phyloP scores from a whole-genome alignment of 495 filamentous ascomycete genomes.

The Penicilliopsis zonata region DNA sequence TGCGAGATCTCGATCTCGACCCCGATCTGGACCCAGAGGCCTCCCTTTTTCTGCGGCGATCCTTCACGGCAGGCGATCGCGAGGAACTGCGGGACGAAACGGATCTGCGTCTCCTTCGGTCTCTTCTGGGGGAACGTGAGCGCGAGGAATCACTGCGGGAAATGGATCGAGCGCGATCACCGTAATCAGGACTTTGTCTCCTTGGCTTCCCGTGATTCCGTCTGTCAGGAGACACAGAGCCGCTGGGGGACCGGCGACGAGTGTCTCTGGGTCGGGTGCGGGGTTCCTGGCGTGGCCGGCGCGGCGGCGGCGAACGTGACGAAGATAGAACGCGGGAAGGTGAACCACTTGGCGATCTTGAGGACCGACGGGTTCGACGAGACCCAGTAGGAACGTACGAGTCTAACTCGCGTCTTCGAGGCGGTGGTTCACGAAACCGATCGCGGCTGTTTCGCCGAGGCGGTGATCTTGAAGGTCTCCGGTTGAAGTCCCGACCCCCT shows the following conservation, averaged over 20 bases:
- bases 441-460: slow-evolving; percentile 42
- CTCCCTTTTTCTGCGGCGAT: slow-evolving; percentile 18
- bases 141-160: slow-evolving; percentile 39
- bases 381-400: slow-evolving; percentile 41
- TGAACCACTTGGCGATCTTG: slow-evolving; percentile 22
- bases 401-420: slow-evolving; percentile 42
- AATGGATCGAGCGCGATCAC: slow-evolving; percentile 41
- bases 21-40: slow-evolving; percentile 23
- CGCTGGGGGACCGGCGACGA: slow-evolving; percentile 23
- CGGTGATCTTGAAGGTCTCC: slow-evolving; percentile 46
- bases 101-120: slow-evolving; percentile 29
- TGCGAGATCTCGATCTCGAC: slow-evolving; percentile 25
- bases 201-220: slow-evolving; percentile 22
- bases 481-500: slow-evolving; percentile 33
- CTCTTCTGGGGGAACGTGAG: slow-evolving; percentile 53
- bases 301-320: slow-evolving; percentile 28
- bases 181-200: slow-evolving; percentile 31
- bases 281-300: slow-evolving; percentile 14
- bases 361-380: slow-evolving; percentile 22
- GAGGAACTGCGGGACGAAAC: slow-evolving; percentile 36
- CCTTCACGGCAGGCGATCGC: slow-evolving; percentile 17
- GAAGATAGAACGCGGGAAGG: slow-evolving; percentile 23
- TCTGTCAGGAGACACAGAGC: slow-evolving; percentile 27
- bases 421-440: slow-evolving; percentile 38
- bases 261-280: slow-evolving; percentile 16